Conservation (phyloP, 2,329 filamentous ascomycete species). For the Podosphaera fusca region DNA sequence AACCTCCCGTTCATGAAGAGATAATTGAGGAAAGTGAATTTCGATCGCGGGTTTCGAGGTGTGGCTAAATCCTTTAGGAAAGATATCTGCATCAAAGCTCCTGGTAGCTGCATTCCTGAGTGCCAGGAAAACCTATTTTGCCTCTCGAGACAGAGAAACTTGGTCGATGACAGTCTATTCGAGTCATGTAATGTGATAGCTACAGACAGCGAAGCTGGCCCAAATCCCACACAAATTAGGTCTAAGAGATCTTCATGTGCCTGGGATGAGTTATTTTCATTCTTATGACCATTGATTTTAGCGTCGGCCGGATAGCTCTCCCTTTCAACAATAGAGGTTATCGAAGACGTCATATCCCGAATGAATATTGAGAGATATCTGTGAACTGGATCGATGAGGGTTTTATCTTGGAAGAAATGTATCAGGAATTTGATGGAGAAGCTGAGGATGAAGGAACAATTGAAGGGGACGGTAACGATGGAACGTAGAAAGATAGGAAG, state of each 20-base stretch:
- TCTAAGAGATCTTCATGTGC: slow-evolving; percentile 30
- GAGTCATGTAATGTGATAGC: slow-evolving; percentile 73
- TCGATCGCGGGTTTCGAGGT: slow-evolving; percentile 62
- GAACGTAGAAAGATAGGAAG: no score
- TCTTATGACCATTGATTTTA: not conserved
- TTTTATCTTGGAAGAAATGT: no score
- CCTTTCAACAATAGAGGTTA: no score
- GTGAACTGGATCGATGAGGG: no score
- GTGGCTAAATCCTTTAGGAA: slow-evolving; percentile 93
- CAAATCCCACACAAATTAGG: slow-evolving; percentile 77
- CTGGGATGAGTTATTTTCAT: slow-evolving; percentile 1
- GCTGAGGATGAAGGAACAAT: no score
- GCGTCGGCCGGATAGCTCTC: not conserved
- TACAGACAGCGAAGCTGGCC: slow-evolving; percentile 72
- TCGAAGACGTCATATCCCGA: no score
- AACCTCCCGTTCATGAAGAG: slow-evolving; percentile 61
- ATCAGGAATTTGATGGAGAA: no score
- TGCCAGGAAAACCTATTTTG: slow-evolving; percentile 77
- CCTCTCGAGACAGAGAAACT: slow-evolving; percentile 71
- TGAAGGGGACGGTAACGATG: no score
- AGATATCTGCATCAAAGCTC: slow-evolving; percentile 91
- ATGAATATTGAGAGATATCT: no score
- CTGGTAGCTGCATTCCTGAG: slow-evolving; percentile 80
- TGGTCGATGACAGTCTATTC: slow-evolving; percentile 28
- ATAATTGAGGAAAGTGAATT: slow-evolving; percentile 94